phyloP scores from a whole-genome alignment of 768 basidiomycete genomes.

The Lactarius psammicola region DNA sequence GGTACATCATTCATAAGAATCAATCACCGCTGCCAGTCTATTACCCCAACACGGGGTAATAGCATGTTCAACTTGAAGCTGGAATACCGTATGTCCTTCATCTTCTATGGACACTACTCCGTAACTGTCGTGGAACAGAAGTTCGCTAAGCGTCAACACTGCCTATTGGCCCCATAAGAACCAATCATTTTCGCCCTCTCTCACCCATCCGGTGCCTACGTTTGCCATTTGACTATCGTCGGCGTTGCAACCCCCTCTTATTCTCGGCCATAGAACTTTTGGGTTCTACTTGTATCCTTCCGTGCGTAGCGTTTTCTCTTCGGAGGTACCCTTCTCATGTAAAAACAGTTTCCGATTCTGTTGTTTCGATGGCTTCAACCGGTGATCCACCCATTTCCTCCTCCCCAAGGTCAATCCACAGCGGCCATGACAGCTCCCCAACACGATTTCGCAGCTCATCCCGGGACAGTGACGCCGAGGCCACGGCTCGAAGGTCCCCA shows the following conservation, averaged over 20 bases:
- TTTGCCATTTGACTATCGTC: neutral
- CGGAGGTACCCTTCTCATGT: neutral
- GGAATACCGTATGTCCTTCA: neutral
- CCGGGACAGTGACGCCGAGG: conserved; percentile 36
- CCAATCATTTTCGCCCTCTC: neutral
- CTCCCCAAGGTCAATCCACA: conserved; percentile 16
- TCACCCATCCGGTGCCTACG: neutral
- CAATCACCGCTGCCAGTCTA: neutral
- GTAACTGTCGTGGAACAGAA: neutral
- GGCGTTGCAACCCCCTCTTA: neutral
- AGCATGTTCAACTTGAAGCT: neutral
- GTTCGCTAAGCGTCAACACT: neutral
- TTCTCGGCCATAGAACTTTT: no score
- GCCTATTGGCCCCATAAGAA: neutral
- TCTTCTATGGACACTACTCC: neutral
- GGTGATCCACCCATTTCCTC: conserved; percentile 11
- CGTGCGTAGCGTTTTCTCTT: conserved; percentile 1
- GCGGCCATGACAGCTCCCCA: conserved; percentile 17
- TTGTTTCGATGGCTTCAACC: conserved; percentile 13
- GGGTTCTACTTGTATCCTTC: neutral
- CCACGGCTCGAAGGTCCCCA: conserved; percentile 57
- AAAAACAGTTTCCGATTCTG: neutral
- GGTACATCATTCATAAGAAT: neutral
- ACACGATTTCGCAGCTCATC: conserved; percentile 15
- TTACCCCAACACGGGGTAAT: no score